These are phyloP conservation scores for Pyrenophora seminiperda DNA, from an alignment of 2,329 filamentous ascomycete species.

Conservation along the genomic window DNA sequence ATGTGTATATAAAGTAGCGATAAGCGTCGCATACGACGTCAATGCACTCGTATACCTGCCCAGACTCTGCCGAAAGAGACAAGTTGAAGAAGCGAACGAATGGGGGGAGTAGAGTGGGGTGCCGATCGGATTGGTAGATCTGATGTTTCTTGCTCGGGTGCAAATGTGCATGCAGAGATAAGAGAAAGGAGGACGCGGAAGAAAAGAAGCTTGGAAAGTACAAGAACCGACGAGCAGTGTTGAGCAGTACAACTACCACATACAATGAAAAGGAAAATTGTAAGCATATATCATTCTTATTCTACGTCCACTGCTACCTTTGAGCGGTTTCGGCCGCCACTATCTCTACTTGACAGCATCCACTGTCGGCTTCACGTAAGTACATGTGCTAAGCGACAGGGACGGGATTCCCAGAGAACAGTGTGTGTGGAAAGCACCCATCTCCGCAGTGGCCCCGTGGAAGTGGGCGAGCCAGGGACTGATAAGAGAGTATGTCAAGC, in stretches of 20 bases:
- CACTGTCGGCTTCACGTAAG: slow-evolving; percentile 17
- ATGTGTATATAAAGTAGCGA: background rate
- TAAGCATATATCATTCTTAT: background rate
- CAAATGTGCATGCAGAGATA: slow-evolving; percentile 5
- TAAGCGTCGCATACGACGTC: background rate
- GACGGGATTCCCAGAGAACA: slow-evolving; percentile 9
- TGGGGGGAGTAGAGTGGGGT: background rate
- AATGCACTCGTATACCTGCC: background rate
- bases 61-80: background rate
- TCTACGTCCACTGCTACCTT: background rate
- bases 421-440: background rate
- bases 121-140: background rate
- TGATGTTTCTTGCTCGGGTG: background rate
- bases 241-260: background rate
- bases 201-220: background rate
- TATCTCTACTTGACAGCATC: slow-evolving; percentile 15
- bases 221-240: background rate
- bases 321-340: slow-evolving; percentile 7
- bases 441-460: slow-evolving; percentile 11
- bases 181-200: background rate
- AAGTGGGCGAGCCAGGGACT: slow-evolving; percentile 12
- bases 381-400: slow-evolving; percentile 21
- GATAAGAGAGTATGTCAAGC: slow-evolving; percentile 14
- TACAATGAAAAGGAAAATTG: background rate
- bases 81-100: background rate